These are phyloP conservation scores for Tieghemostelium lacteum DNA, from an alignment of 78 protist genomes.

Conservation along the genomic window DNA sequence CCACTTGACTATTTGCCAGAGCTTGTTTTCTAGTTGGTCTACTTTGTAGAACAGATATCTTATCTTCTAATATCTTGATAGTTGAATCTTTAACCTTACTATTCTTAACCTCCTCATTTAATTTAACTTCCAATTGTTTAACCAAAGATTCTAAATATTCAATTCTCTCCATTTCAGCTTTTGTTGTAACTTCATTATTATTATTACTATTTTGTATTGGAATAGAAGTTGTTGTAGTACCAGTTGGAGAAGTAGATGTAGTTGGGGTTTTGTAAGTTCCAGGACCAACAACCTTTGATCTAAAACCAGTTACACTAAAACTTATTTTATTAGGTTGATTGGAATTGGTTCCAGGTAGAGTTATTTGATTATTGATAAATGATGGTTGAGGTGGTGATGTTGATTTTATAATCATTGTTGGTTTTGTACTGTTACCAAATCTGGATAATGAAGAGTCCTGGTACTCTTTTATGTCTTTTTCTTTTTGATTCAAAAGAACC, in stretches of 20 bases:
- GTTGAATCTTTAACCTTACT: slow-evolving; percentile 25
- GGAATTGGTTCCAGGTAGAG: neutral
- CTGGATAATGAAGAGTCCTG: neutral
- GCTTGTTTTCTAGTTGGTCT: neutral
- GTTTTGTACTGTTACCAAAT: neutral
- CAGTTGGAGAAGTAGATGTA: neutral
- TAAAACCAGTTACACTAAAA: slow-evolving; percentile 23
- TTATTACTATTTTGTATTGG: neutral
- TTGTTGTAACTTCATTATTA: neutral
- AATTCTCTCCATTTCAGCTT: neutral
- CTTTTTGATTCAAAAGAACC: slow-evolving; percentile 11
- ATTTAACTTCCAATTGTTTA: slow-evolving; percentile 17
- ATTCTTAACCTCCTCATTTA: slow-evolving; percentile 22
- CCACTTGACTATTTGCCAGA: slow-evolving; percentile 10
- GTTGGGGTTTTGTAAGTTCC: neutral
- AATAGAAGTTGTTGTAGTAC: neutral
- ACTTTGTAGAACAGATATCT: slow-evolving; percentile 2
- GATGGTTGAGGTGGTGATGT: slow-evolving; percentile 8
- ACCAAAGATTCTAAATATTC: neutral
- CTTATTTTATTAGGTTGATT: neutral
- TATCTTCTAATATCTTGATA: slow-evolving; percentile 18
- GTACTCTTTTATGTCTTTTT: slow-evolving; percentile 19
- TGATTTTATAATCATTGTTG: neutral
- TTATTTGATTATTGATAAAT: neutral
- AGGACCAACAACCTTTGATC: neutral